phyloP scores from a whole-genome alignment of 805 yeast species.

The Ogataea pini region DNA sequence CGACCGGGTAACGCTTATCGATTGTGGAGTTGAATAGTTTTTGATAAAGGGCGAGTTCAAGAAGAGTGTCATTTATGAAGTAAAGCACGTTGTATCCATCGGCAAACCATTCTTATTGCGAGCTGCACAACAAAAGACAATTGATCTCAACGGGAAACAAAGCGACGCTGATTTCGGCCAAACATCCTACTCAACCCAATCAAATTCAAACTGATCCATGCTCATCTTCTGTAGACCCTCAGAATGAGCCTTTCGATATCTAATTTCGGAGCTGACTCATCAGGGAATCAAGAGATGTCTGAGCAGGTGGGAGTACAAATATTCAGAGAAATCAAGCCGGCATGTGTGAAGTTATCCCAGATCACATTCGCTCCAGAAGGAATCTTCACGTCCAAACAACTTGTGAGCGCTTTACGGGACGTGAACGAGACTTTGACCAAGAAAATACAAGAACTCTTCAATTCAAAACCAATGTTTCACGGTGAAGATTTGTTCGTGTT shows the following conservation, averaged over 20 bases:
- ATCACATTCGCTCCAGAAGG: constrained; percentile 43
- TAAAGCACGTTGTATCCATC: too few species aligned
- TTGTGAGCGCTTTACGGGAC: constrained; percentile 36
- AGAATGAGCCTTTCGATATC: background rate
- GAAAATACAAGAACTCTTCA: background rate
- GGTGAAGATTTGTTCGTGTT: constrained; percentile 15
- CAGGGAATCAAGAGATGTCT: background rate
- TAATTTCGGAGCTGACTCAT: background rate
- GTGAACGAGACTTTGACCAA: constrained; percentile 31
- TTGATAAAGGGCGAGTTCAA: background rate
- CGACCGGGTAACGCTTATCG: background rate
- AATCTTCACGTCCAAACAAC: constrained; percentile 31
- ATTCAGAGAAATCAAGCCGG: constrained; percentile 37
- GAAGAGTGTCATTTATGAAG: too few species aligned
- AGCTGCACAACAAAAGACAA: too few species aligned
- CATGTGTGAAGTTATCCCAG: constrained; percentile 47
- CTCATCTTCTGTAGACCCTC: too few species aligned
- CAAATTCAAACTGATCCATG: too few species aligned
- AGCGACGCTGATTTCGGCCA: too few species aligned
- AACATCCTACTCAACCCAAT: too few species aligned
- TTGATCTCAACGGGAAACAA: too few species aligned
- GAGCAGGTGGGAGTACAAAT: constrained; percentile 16
- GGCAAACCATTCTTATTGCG: too few species aligned
- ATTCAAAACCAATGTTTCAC: too few species aligned
- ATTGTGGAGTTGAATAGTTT: background rate